These are phyloP conservation scores for Bipolaris oryzae DNA, from an alignment of 2,329 filamentous ascomycete genomes.

Conservation along the genomic window DNA sequence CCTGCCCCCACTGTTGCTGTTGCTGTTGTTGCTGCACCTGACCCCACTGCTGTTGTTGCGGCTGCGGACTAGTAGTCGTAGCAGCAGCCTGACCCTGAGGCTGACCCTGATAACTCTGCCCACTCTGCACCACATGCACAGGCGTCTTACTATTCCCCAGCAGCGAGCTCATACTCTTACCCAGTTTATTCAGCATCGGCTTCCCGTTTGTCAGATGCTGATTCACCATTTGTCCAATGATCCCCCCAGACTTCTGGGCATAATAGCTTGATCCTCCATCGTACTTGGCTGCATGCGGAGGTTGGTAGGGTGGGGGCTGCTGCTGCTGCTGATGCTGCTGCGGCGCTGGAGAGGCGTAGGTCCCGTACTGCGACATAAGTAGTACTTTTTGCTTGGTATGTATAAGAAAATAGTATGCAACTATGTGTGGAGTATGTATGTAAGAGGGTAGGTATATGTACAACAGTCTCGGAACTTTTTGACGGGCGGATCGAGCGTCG, in stretches of 20 bases:
- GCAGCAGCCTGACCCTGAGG: constrained; percentile 20
- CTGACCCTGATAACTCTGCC: constrained; percentile 41
- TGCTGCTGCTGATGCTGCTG: constrained; percentile 28
- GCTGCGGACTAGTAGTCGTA: constrained; percentile 23
- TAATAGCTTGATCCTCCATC: constrained; percentile 15
- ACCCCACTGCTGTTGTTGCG: constrained; percentile 19
- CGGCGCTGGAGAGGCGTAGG: not conserved
- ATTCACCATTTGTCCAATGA: constrained; percentile 43
- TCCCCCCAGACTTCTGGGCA: constrained; percentile 28
- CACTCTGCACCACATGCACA: constrained; percentile 37
- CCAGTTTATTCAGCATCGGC: constrained; percentile 45
- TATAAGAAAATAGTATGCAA: no score
- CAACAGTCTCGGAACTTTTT: no score
- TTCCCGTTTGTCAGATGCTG: constrained; percentile 40
- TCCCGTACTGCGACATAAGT: constrained; percentile 43
- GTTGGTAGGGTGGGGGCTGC: constrained; percentile 24
- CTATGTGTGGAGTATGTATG: not conserved
- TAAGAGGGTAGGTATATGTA: no score
- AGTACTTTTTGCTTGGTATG: no score
- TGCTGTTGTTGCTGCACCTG: constrained; percentile 14
- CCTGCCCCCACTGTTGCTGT: constrained; percentile 21
- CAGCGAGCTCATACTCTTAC: constrained; percentile 46
- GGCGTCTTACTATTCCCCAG: constrained; percentile 24
- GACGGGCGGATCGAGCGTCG: no score
- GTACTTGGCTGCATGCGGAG: constrained; percentile 17